A percentile compares a stretch with the other conserved stretches of the same genome.
phyloP scores from a whole-genome alignment of 2,329 filamentous ascomycete genomes.

The Colletotrichum viniferum region DNA sequence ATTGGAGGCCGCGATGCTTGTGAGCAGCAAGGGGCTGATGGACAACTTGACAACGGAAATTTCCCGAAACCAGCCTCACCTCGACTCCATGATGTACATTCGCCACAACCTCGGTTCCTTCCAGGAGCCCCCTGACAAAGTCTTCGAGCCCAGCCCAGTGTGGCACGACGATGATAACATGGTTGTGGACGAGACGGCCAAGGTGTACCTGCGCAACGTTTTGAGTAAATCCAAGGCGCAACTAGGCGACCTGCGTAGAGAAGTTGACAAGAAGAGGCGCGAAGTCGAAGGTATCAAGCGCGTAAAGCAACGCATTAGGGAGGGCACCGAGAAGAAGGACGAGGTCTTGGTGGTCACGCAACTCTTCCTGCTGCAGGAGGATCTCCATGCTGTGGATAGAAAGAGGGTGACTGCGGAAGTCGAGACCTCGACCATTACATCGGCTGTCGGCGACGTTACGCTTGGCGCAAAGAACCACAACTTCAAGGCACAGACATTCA shows the following conservation, averaged over 20 bases:
- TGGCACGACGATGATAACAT: slow-evolving; percentile 95
- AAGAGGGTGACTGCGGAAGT: slow-evolving; percentile 88
- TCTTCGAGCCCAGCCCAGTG: slow-evolving; percentile 92
- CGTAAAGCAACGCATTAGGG: slow-evolving; percentile 75
- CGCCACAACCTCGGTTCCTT: slow-evolving; percentile 85
- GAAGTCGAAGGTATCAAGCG: slow-evolving; percentile 82
- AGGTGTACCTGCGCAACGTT: slow-evolving; percentile 89
- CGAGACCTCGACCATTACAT: slow-evolving; percentile 91
- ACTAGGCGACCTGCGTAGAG: slow-evolving; percentile 77
- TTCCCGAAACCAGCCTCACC: slow-evolving; percentile 80
- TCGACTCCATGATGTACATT: slow-evolving; percentile 98
- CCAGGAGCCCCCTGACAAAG: slow-evolving; percentile 83
- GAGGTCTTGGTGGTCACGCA: slow-evolving; percentile 83
- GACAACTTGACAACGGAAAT: slow-evolving; percentile 81
- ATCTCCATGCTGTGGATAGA: slow-evolving; percentile 82
- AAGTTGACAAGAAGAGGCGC: slow-evolving; percentile 83
- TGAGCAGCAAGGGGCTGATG: slow-evolving; percentile 74
- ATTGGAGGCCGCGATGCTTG: slow-evolving; percentile 80
- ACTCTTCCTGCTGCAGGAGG: slow-evolving; percentile 85
- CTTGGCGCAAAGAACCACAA: slow-evolving; percentile 94
- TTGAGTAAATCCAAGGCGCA: slow-evolving; percentile 89
- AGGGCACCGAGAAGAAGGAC: slow-evolving; percentile 86
- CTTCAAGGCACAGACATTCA: slow-evolving; percentile 99
- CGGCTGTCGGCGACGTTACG: slow-evolving; percentile 88
- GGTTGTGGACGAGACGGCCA: slow-evolving; percentile 84